phyloP scores from a whole-genome alignment of 345 rosid genomes.

The Melaleuca alternifolia region DNA sequence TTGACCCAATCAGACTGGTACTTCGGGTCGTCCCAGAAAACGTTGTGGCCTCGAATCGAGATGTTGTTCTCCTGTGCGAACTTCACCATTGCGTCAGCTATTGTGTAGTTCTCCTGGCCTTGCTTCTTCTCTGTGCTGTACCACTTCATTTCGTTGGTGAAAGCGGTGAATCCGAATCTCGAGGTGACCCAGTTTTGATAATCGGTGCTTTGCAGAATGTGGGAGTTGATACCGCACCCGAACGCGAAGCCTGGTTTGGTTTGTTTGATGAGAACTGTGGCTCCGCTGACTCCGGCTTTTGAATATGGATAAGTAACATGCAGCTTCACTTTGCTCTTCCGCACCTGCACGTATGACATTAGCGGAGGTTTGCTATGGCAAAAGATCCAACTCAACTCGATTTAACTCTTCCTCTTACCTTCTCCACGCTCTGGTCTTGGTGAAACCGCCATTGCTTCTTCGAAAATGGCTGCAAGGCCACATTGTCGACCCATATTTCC shows the following conservation, averaged over 20 bases:
- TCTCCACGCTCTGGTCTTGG: conserved; percentile 43
- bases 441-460: conserved; percentile 54
- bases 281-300: conserved; percentile 32
- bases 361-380: neutral
- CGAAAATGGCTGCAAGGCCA: conserved; percentile 55
- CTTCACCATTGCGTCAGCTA: conserved; percentile 55
- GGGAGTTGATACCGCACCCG: conserved; percentile 64
- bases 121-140: conserved; percentile 52
- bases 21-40: conserved; percentile 62
- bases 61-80: conserved; percentile 37
- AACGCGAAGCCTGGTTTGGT: conserved; percentile 39
- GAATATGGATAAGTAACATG: conserved; percentile 28
- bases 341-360: conserved; percentile 23
- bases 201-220: conserved; percentile 37
- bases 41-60: conserved; percentile 65
- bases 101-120: conserved; percentile 56
- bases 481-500: conserved; percentile 42
- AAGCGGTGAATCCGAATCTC: conserved; percentile 53
- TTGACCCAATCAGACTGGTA: conserved; percentile 64
- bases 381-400: neutral
- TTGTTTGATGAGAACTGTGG: conserved; percentile 29
- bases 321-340: conserved; percentile 52
- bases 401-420: conserved; percentile 14
- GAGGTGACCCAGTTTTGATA: conserved; percentile 70
- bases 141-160: conserved; percentile 94